phyloP scores from a whole-genome alignment of 2,329 filamentous ascomycete species.

The Hymenoscyphus scutula region DNA sequence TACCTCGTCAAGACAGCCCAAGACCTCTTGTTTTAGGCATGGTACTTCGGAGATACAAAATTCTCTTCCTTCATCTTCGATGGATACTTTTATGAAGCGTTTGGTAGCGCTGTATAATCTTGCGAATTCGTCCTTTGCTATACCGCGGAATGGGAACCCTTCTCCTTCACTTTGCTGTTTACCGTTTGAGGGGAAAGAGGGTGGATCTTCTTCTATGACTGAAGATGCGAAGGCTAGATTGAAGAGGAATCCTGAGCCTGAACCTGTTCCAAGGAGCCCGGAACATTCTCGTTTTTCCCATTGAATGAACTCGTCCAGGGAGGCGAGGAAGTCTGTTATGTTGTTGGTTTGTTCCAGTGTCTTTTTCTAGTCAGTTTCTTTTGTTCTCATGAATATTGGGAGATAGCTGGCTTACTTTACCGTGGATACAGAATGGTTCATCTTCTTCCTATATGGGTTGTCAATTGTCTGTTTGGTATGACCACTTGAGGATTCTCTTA shows the following conservation, averaged over 20 bases:
- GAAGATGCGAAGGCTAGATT: neutral
- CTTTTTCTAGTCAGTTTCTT: neutral
- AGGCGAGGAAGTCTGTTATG: neutral
- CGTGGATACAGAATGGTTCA: constrained; percentile 1
- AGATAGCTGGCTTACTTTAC: neutral
- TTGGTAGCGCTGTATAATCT: neutral
- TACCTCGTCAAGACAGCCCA: neutral
- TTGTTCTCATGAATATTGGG: neutral
- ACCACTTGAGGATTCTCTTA: neutral
- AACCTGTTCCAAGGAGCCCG: neutral
- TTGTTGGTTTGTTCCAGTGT: neutral
- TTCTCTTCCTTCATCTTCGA: neutral
- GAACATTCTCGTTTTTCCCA: constrained; percentile 3
- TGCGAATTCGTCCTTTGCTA: neutral
- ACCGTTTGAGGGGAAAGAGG: neutral
- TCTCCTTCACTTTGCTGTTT: neutral
- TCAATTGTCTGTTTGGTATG: neutral
- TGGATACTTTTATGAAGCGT: neutral
- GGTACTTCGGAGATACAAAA: neutral
- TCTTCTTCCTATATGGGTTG: neutral
- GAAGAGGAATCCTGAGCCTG: neutral
- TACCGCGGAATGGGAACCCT: neutral
- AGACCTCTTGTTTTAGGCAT: neutral
- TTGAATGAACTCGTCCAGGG: neutral
- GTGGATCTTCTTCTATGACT: neutral